Evolutionary conservation across 164 flowering plant genomes (phyloP), one percentile per base, ranked within the genome.

Genomic region (Tetrastigma voinierianum): DNA sequence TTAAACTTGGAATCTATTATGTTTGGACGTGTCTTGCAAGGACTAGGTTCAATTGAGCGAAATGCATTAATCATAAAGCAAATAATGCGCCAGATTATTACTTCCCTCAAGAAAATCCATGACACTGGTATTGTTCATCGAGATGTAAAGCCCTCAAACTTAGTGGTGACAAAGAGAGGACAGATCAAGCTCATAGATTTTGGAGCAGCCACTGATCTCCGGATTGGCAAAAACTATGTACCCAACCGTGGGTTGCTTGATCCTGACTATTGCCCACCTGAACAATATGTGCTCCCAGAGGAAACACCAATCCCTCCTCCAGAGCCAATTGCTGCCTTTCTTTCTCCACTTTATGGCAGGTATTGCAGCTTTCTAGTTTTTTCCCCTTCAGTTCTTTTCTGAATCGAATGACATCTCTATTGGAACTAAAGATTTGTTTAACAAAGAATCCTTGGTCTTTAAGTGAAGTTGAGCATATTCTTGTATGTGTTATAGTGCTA

Each of bases 321-420:
- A 9, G 99, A 86, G 76, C 99, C 99, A 0, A 73, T 92, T 74
- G 97, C 99, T 53, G 97, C 99, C 23, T 59, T 95, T 9, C 83
- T 95, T 71, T 95, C 99, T 76, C 97, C 97, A 21, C 90, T 57
- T 61, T 95, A 14, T 95, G 99, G 97, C 97, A 89, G 98, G 98
- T 89, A 75, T 17, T 10, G 15, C 32, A 11, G 7, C n/a, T 57
- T 57, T 55, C 4, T 45, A 18, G n/a, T 58, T 46, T 23, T 21
- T 16, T 3, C 13, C 32, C 44, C 60, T 18, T 10, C 12, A 2
- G 18, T 15, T 52, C 16, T 12, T n/a, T n/a, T n/a, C n/a, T n/a
- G n/a, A n/a, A n/a, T n/a, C n/a, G n/a, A n/a, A n/a, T n/a, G n/a
- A n/a, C n/a, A n/a, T n/a, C n/a, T n/a, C n/a, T n/a, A n/a, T n/a